phyloP scores from a whole-genome alignment of 306 rosid genomes.

The Cicer judaicum region DNA sequence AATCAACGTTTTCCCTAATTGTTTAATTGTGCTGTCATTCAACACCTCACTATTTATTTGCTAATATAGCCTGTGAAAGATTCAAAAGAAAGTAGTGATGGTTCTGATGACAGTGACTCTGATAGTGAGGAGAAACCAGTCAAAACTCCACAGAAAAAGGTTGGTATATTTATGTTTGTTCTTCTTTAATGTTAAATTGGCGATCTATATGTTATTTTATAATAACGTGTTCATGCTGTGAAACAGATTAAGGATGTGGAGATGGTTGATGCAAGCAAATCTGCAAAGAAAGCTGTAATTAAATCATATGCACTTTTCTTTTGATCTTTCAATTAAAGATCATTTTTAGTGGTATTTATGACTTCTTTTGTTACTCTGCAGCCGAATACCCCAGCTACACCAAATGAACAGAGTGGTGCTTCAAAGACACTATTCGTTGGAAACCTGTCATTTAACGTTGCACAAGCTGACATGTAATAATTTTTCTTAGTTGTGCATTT shows the following conservation, averaged over 20 bases:
- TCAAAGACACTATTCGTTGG: conserved; percentile 80
- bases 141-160: conserved; percentile 62
- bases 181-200: not conserved
- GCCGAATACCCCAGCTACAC: conserved; percentile 75
- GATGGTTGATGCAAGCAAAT: conserved; percentile 70
- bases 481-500: not conserved
- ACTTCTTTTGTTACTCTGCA: conserved; percentile 38
- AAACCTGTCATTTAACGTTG: conserved; percentile 61
- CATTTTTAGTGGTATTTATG: not conserved
- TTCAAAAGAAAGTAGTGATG: conserved; percentile 35
- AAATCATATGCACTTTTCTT: not conserved
- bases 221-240: not conserved
- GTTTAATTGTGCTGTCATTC: no score
- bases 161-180: not conserved
- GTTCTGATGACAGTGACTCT: conserved; percentile 52
- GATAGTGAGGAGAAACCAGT: conserved; percentile 48
- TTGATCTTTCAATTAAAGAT: not conserved
- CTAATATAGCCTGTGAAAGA: conserved; percentile 30
- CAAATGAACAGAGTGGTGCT: conserved; percentile 29
- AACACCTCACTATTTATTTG: no score
- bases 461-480: conserved; percentile 62
- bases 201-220: not conserved
- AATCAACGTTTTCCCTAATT: no score
- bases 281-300: conserved; percentile 59
- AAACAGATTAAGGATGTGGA: conserved; percentile 64